Evolutionary conservation across 2,329 filamentous ascomycete species (phyloP), one percentile per base, ranked within the genome.

Genomic region (Penicillium palitans): DNA sequence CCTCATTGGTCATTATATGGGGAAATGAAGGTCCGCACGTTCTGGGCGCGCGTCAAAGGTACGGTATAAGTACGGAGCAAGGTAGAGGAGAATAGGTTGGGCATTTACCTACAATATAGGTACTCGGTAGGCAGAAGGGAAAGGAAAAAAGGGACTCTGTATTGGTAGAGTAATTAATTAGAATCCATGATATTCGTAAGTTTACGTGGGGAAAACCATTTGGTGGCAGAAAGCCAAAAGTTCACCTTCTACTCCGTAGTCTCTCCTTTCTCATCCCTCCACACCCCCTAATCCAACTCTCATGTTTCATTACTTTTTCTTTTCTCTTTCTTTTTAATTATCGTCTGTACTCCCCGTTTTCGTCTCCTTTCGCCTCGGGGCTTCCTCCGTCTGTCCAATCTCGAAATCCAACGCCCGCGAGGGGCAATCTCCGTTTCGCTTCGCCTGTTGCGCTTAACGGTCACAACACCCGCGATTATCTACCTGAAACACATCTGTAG

Each of bases 401-500:
- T 59, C 55, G 51, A 39, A 48, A 37, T 29, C 48, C 61, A 59
- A 39, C 58, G 56, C 59, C 60, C 61, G 65, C 64, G 66, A 67
- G 65, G 66, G 66, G 65, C 63, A 67, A 53, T 45, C 46, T 33
- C 55, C 55, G 55, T 24, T 59, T 47, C 31, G 45, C 40, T 66
- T 59, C 41, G 57, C 50, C 57, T 56, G 57, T 55, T 60, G 61
- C 66, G 65, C 61, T 66, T 65, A 42, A 51, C 39, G 24, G 57
- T 61, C 55, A 58, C 55, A 62, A 63, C 63, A 66, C 55, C 58
- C 64, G 64, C 64, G 63, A 57, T 47, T 53, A 49, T 65, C 39
- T 63, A 62, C 45, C 52, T 67, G 65, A 67, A 66, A 67, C 61
- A 24, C 21, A 19, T 44, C 44, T 53, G 60, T 61, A 55, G 55